Evolutionary conservation across 2,329 filamentous ascomycete species (phyloP).

Genomic region (Claviceps pazoutovae): DNA sequence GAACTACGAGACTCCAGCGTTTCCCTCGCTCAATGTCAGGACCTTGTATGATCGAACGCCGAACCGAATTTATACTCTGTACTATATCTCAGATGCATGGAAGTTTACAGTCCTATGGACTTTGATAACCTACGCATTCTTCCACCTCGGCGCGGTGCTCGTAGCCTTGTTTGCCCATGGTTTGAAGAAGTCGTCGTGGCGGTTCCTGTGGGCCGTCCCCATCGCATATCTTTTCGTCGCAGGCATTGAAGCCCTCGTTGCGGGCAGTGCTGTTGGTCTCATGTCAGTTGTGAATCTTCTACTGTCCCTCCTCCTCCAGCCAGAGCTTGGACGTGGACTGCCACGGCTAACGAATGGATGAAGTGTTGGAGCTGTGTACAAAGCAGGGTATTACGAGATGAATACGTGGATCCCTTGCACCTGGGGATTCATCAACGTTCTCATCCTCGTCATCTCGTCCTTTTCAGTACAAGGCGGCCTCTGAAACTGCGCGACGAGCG

Average conservation of each 20-base stretch:
- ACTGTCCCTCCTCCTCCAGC: too few relatives aligned
- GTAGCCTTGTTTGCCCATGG: conserved; percentile 63
- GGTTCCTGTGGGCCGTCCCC: conserved; percentile 57
- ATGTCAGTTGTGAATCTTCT: conserved; percentile 40
- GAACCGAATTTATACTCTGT: conserved; percentile 45
- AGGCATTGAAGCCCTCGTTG: conserved; percentile 61
- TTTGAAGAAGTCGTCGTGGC: conserved; percentile 40
- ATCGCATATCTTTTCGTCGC: conserved; percentile 57
- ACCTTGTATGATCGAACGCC: conserved; percentile 28
- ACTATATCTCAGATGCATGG: conserved; percentile 66
- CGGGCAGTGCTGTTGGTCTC: conserved; percentile 68
- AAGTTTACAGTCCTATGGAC: conserved; percentile 83
- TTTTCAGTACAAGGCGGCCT: conserved; percentile 88
- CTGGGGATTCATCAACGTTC: conserved; percentile 73
- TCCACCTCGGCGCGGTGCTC: conserved; percentile 57
- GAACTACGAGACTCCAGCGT: conserved; percentile 52
- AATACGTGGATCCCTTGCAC: conserved; percentile 88
- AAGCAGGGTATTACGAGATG: conserved; percentile 74
- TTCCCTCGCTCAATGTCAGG: conserved; percentile 73
- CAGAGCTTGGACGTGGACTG: not conserved
- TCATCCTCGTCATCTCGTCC: conserved; percentile 72
- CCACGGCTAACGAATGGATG: conserved; percentile 24
- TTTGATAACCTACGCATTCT: conserved; percentile 59
- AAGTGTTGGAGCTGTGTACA: conserved; percentile 68
- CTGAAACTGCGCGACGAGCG: conserved; percentile 26